Evolutionary conservation across 768 basidiomycete species (phyloP).

Genomic region (Suillus bovinus): DNA sequence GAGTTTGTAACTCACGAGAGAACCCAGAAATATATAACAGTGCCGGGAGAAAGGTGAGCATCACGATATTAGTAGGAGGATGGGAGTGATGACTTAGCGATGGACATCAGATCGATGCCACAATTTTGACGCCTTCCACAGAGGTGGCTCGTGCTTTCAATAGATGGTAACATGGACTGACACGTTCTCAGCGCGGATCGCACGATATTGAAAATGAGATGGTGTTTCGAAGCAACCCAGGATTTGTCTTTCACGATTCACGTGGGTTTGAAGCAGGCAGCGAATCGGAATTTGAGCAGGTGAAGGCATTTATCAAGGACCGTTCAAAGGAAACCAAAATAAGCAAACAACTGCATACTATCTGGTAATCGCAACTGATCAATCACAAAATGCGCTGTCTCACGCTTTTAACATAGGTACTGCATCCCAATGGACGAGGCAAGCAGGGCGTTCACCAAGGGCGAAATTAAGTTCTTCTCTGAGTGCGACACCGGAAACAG

Average conservation of each 20-base stretch:
- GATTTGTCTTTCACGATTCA: constrained; percentile 42
- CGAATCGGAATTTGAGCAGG: neutral
- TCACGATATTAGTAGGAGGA: neutral
- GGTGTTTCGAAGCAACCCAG: constrained; percentile 30
- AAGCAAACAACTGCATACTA: constrained; percentile 37
- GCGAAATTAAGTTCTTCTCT: neutral
- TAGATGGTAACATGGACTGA: neutral
- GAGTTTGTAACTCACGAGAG: neutral
- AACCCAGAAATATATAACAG: neutral
- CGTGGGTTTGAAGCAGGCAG: neutral
- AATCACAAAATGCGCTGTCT: neutral
- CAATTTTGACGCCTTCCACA: constrained; percentile 1
- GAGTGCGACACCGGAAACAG: neutral
- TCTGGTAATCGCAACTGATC: constrained; percentile 31
- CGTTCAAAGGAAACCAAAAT: constrained; percentile 19
- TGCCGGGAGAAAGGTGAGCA: constrained; percentile 6
- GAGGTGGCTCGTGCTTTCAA: constrained; percentile 2
- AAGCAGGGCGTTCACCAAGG: neutral
- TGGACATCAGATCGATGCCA: constrained; percentile 6
- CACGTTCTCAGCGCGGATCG: constrained; percentile 18
- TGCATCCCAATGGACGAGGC: constrained; percentile 34
- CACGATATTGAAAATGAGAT: constrained; percentile 36
- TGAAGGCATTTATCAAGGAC: neutral
- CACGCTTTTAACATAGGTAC: constrained; percentile 30
- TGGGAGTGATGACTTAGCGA: neutral